Conservation (phyloP, 305 asterid genomes). For the Fraxinus sp. region DNA sequence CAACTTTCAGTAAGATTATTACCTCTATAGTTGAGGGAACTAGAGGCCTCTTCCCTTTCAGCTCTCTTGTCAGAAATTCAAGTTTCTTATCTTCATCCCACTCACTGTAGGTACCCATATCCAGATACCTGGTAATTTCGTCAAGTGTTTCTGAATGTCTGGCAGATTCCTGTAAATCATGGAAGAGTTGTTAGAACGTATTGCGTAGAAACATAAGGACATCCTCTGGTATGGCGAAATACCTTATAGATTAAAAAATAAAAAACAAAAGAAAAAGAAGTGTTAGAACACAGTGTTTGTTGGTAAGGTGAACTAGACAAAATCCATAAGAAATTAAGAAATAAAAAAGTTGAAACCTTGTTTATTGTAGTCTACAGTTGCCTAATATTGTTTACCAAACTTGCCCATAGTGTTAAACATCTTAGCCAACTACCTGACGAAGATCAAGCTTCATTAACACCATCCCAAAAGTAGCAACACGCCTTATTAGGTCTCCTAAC, state of each 20-base stretch:
- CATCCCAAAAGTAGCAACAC: slow-evolving; percentile 89
- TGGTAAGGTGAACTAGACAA: neutral
- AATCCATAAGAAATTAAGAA: neutral
- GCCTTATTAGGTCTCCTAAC: slow-evolving; percentile 85
- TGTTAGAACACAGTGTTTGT: neutral
- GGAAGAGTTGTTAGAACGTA: slow-evolving; percentile 21
- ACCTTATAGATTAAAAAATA: neutral
- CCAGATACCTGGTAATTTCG: slow-evolving; percentile 81
- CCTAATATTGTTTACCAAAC: neutral
- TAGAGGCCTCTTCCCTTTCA: slow-evolving; percentile 91
- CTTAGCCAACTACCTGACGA: slow-evolving; percentile 64
- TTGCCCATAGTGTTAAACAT: neutral
- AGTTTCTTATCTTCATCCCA: slow-evolving; percentile 88
- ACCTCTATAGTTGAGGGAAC: slow-evolving; percentile 85
- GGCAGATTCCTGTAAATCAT: slow-evolving; percentile 72
- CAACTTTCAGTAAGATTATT: neutral
- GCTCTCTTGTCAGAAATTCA: slow-evolving; percentile 77
- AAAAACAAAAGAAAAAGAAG: neutral
- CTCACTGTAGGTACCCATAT: slow-evolving; percentile 89
- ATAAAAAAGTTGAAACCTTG: neutral
- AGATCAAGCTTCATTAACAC: slow-evolving; percentile 95
- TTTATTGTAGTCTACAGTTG: neutral
- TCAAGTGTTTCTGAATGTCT: slow-evolving; percentile 93
- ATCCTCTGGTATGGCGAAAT: slow-evolving; percentile 7
- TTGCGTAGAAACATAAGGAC: slow-evolving; percentile 2